Evolutionary conservation across 169 alveolate genomes (phyloP), one percentile per base, ranked within the genome.

Genomic region (Eimeria falciformis): DNA sequence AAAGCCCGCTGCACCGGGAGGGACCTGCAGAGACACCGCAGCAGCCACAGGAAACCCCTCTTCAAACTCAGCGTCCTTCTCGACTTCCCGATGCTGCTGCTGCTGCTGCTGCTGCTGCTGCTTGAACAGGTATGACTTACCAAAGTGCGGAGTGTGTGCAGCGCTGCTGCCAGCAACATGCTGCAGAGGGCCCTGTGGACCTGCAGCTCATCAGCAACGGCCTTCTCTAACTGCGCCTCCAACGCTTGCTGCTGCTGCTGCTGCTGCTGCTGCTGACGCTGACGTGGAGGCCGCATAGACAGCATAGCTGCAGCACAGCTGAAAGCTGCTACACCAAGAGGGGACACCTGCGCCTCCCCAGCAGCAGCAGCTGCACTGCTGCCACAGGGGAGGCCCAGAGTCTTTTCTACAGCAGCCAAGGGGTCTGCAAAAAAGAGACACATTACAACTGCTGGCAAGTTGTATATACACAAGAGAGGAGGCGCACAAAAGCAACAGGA

Each of bases 291-390:
- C 73, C 73, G 73, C 29, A n/a, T 12, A 14, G 73, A 29, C 73
- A 62, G 73, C 33, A 62, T n/a, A 14, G n/a, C 73, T 62, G 73
- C 73, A 62, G 29, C 29, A 29, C 73, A 62, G 73, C 29, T 62
- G 73, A 62, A 62, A 9, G 73, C 73, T 18, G 73, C 73, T 18
- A 62, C 25, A 18, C 37, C 12, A n/a, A 62, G 73, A 2, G 73
- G 73, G 7, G 37, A n/a, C 73, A 62, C 37, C 73, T 62, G n/a
- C 0, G 17, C n/a, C 33, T 62, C 73, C 33, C 25, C 25, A 12
- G 83, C 56, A 12, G 83, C 25, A 71, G 56, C 58, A 71, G 25
- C 0, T 3, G 29, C 83, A 43, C 56, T 37, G 56, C 83, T 71
- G 83, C 83, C 21, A 56, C 83, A 23, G 78, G 37, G 6, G 45